phyloP scores from a whole-genome alignment of 2,329 filamentous ascomycete species.

The Clathrospora elynae region DNA sequence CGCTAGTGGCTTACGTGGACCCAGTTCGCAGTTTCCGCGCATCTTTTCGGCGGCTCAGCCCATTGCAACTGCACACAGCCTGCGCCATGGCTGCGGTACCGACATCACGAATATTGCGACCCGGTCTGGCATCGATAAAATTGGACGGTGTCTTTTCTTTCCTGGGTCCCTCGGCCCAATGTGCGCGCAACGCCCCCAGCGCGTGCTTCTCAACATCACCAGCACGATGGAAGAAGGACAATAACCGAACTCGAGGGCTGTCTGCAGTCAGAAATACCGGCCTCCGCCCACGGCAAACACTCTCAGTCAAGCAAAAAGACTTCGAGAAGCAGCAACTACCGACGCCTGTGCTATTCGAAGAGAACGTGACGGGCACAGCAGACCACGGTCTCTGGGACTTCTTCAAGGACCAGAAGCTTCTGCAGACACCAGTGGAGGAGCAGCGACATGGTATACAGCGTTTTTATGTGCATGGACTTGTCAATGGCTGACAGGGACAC shows the following conservation, averaged over 20 bases:
- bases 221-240: conserved; percentile 67
- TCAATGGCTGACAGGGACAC: conserved; percentile 10
- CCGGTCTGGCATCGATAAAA: conserved; percentile 21
- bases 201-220: conserved; percentile 60
- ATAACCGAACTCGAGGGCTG: conserved; percentile 79
- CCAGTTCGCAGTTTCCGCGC: conserved; percentile 19
- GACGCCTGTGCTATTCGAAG: conserved; percentile 67
- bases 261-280: conserved; percentile 81
- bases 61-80: conserved; percentile 22
- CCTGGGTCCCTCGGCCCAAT: conserved; percentile 32
- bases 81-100: conserved; percentile 38
- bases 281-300: conserved; percentile 64
- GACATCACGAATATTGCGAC: conserved; percentile 35
- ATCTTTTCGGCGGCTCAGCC: conserved; percentile 23
- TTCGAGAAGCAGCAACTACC: conserved; percentile 60
- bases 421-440: conserved; percentile 74
- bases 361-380: conserved; percentile 66
- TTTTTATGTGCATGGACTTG: background rate
- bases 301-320: conserved; percentile 73
- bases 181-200: conserved; percentile 45
- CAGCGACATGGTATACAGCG: conserved; percentile 64
- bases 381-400: conserved; percentile 93
- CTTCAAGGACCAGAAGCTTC: conserved; percentile 72
- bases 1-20: conserved; percentile 12
- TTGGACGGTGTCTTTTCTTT: conserved; percentile 34